Base-by-base conservation (phyloP, 2,329 filamentous ascomycete genomes). In the Didymellaceae sp. region DNA sequence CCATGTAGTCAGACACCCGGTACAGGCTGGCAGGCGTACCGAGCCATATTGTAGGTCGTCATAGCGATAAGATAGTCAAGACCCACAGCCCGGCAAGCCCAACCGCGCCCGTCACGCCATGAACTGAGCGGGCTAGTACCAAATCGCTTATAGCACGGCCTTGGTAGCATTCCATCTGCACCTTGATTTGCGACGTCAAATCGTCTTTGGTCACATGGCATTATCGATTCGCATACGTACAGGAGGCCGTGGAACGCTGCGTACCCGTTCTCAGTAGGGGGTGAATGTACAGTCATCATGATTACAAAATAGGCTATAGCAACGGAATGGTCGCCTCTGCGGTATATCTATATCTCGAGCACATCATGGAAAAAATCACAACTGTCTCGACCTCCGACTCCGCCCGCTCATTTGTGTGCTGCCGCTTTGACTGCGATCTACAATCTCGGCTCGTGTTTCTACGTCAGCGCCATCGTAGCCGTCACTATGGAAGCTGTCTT, bases 401-500 rank as follows among this genome's bases (percentile, higher is more conserved):
- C 40, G 63, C 37, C 34, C 57, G 37, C 67, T 71, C 22, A 57
- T 57, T 25, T 66, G 62, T 13, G 69, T 71, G 45, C 70, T 72
- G 13, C 65, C 59, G 33, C 68, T 72, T 18, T 58, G 61, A 50
- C 66, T 70, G 22, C 70, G 61, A 17, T 73, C 68, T 3, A 74
- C 65, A 56, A 74, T 63, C 50, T 74, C 72, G 6, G 70, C 72
- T 9, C 63, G 61, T 3, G 70, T 63, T 41, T 73, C 72, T 1
- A 73, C 61, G n/a, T 54, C 62, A 11, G 65, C 60, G 4, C 61
- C 59, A 28, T 68, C 62, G 34, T 66, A 66, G 5, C 55, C 58
- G 16, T 72, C 66, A 6, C 61, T 66, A 20, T 70, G 70, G 18
- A 75, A 68, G 40, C 70, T 72, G 41, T 74, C 72, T 18, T 69